phyloP scores from a whole-genome alignment of 1,284 basidiomycete species.

The Ganoderma resinaceum region DNA sequence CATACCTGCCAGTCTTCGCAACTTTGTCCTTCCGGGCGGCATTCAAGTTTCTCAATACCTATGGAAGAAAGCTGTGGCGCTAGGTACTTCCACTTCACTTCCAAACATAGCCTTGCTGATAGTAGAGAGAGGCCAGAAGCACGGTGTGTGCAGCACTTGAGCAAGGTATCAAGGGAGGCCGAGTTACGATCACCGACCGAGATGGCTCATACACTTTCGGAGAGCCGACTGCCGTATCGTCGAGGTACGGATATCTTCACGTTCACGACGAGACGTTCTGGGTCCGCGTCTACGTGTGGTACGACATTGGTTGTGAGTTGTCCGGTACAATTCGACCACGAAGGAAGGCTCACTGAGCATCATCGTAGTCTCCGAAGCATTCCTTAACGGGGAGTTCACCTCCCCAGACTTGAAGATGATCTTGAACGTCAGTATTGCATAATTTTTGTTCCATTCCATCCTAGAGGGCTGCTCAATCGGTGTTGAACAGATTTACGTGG shows the following conservation, averaged over 20 bases:
- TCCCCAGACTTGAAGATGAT: constrained; percentile 71
- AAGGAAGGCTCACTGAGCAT: not conserved
- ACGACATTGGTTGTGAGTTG: constrained; percentile 66
- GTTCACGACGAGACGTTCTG: constrained; percentile 14
- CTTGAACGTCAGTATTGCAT: constrained; percentile 61
- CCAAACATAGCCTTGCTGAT: not conserved
- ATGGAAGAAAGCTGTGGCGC: not conserved
- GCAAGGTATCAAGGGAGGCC: not conserved
- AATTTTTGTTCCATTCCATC: too few relatives aligned
- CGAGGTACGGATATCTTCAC: not conserved
- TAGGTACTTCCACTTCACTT: not conserved
- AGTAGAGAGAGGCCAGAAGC: not conserved
- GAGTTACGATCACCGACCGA: not conserved
- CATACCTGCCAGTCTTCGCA: not conserved
- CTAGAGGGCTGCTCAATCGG: too few relatives aligned
- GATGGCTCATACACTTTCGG: not conserved
- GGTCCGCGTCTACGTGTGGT: constrained; percentile 15
- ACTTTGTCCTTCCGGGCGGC: not conserved
- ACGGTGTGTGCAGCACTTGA: not conserved
- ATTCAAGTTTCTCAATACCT: not conserved
- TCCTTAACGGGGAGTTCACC: constrained; percentile 80
- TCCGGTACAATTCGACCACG: not conserved
- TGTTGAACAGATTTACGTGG: constrained; percentile 69
- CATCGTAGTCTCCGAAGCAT: constrained; percentile 77
- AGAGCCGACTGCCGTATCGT: not conserved